These are phyloP conservation scores for Flaveria robusta DNA, from an alignment of 129 eudicot genomes.

Conservation along the genomic window DNA sequence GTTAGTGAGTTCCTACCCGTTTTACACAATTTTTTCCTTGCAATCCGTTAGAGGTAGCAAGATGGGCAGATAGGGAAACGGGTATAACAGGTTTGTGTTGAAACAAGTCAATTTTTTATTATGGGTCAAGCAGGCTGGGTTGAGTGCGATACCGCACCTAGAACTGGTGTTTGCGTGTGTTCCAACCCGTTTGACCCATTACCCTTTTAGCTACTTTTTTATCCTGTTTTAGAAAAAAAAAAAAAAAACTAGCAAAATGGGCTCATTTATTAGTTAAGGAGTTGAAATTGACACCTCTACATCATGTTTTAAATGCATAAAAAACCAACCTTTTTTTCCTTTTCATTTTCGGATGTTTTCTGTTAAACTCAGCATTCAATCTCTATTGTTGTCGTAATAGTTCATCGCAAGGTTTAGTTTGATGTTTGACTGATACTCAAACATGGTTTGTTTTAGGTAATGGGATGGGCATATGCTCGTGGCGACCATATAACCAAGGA, in stretches of 20 bases:
- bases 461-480: constrained; percentile 96
- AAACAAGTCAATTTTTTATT: neutral
- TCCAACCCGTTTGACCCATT: neutral
- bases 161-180: neutral
- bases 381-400: neutral
- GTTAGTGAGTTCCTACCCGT: too few species aligned
- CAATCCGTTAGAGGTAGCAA: neutral
- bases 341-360: neutral
- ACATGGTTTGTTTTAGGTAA: constrained; percentile 49
- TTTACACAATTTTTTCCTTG: neutral
- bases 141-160: neutral
- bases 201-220: neutral
- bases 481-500: constrained; percentile 81
- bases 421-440: neutral
- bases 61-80: neutral
- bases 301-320: neutral
- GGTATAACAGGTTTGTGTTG: neutral
- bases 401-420: neutral
- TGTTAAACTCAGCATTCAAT: neutral
- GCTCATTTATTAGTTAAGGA: too few species aligned
- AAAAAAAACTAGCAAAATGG: too few species aligned
- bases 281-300: too few species aligned
- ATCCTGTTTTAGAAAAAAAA: neutral
- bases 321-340: neutral
- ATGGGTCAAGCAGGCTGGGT: neutral